Percentiles rank a stretch among this genome's conserved stretches.
These are phyloP conservation scores for Croton setiger DNA, from an alignment of 441 rosid genomes.

Conservation along the genomic window DNA sequence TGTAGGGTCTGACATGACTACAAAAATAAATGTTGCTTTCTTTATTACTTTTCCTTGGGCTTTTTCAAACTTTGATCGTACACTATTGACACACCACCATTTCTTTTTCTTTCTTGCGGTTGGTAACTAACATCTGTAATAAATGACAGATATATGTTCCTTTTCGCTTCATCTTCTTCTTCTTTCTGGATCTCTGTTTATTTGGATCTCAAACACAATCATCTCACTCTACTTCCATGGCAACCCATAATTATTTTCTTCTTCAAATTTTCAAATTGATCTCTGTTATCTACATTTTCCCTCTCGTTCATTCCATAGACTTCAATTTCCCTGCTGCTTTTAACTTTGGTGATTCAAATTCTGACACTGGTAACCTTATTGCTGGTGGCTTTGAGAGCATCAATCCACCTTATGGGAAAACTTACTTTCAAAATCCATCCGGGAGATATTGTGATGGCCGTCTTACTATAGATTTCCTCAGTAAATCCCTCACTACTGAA, in stretches of 20 bases:
- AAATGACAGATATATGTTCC: constrained; percentile 19
- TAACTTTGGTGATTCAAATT: constrained; percentile 56
- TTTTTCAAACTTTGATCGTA: constrained; percentile 30
- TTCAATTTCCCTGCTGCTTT: constrained; percentile 46
- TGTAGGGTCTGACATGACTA: neutral
- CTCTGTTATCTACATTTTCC: constrained; percentile 33
- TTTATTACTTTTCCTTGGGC: neutral
- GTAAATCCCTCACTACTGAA: constrained; percentile 32
- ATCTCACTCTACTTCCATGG: constrained; percentile 30
- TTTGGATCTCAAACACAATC: neutral
- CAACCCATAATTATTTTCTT: constrained; percentile 26
- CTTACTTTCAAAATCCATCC: constrained; percentile 34
- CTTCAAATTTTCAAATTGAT: constrained; percentile 26
- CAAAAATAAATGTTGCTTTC: constrained; percentile 7
- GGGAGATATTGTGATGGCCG: constrained; percentile 52
- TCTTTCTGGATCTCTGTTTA: neutral
- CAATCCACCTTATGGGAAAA: constrained; percentile 36
- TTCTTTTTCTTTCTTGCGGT: constrained; percentile 11
- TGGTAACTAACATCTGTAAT: constrained; percentile 29
- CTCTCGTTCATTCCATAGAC: constrained; percentile 37
- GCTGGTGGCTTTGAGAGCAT: constrained; percentile 37
- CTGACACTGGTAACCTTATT: constrained; percentile 51
- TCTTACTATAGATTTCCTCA: constrained; percentile 45
- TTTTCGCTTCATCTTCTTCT: neutral
- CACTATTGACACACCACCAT: constrained; percentile 29